These are phyloP conservation scores for Leccinum rimulosum DNA, from an alignment of 768 basidiomycete genomes.

Conservation along the genomic window DNA sequence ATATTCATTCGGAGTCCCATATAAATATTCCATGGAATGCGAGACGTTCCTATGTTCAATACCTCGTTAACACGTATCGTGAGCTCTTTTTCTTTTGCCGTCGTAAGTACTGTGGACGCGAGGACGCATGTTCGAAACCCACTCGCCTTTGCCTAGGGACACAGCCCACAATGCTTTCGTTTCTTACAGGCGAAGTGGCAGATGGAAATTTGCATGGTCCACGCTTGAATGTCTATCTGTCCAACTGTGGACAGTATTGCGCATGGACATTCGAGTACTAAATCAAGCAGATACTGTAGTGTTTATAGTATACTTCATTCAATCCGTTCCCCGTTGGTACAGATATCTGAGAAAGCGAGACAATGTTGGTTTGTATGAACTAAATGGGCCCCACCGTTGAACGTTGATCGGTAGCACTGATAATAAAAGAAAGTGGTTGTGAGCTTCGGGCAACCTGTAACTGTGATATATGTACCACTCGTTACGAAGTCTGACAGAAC, in stretches of 20 bases:
- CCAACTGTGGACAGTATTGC: constrained; percentile 23
- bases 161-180: constrained; percentile 73
- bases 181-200: constrained; percentile 77
- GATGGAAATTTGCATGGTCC: constrained; percentile 58
- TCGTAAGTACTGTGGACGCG: not conserved
- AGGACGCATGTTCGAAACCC: constrained; percentile 30
- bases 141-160: constrained; percentile 77
- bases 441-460: too few species aligned
- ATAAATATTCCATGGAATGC: not conserved
- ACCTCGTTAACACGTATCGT: not conserved
- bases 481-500: not conserved
- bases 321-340: not conserved
- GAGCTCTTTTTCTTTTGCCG: not conserved
- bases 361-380: not conserved
- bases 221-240: constrained; percentile 70
- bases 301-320: not conserved
- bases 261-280: constrained; percentile 79
- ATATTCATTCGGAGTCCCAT: constrained; percentile 23
- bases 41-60: not conserved
- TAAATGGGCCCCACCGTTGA: not conserved
- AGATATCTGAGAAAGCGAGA: not conserved
- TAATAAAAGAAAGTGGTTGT: not conserved
- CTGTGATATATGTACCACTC: too few species aligned
- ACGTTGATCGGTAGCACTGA: not conserved
- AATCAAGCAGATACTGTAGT: constrained; percentile 49